Evolutionary conservation across 345 rosid genomes (phyloP), one percentile per base, ranked within the genome.

Genomic region (Iberis pinnata): DNA sequence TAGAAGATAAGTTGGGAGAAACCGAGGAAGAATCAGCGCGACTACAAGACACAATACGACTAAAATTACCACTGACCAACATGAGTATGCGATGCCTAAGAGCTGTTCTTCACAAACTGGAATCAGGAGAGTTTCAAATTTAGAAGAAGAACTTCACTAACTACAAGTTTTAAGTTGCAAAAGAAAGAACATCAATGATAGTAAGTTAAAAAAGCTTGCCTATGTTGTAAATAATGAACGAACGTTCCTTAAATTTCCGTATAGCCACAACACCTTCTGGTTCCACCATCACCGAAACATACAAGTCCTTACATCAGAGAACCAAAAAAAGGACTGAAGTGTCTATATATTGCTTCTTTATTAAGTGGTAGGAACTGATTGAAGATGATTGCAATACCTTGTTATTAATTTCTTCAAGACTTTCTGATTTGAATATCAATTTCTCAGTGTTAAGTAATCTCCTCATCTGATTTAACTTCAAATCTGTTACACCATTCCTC

Each of bases 251-350:
- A 11, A 73, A 61, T 38, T 79, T 55, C 18, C 72, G 81, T 39
- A 78, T 76, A 47, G 93, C 95, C 43, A 88, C 95, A 49, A 92
- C 53, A 17, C 93, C 89, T 70, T 84, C 89, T 10, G 96, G 83
- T 61, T 90, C 86, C 62, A 84, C 96, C 1, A 75, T 70, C 61
- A 81, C 86, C 72, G 78, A 47, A 42, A 87, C 77, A 37, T 55
- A 55, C 43, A 75, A 49, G 1, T 63, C 78, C 96, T 82, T 29
- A 73, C 38, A 60, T n/a, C 53, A 64, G 46, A 33, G n/a, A 37
- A 9, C 10, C n/a, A n/a, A n/a, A 14, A 27, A 20, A 27, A 18
- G 8, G 20, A 48, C 18, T 46, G 19, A 27, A 18, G 16, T 18
- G 9, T 41, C 15, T 5, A 9, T 29, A 0, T 46, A 39, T 2